Conservation (phyloP, 1,139 yeast species). For the Taphrina betulina region DNA sequence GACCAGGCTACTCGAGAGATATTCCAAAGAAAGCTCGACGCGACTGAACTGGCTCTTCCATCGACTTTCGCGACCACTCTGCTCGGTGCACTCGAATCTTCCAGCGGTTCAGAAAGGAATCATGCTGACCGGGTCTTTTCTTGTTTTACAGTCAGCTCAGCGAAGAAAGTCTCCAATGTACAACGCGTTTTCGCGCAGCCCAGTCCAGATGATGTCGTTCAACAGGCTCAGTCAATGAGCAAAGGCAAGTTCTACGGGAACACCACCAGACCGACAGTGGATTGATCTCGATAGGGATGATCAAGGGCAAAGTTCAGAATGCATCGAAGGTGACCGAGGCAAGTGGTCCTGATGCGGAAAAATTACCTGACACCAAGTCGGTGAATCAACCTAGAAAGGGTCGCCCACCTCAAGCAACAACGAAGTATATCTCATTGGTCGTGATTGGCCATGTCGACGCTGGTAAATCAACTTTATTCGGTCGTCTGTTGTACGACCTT, state of each 20-base stretch:
- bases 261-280: not conserved
- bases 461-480: constrained; percentile 94
- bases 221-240: constrained; percentile 38
- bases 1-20: too few species aligned
- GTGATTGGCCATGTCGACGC: constrained; percentile 98
- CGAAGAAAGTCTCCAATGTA: constrained; percentile 53
- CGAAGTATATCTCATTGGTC: constrained; percentile 56
- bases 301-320: not conserved
- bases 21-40: too few species aligned
- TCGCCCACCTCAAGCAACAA: constrained; percentile 44
- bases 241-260: constrained; percentile 9
- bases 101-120: not conserved
- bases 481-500: constrained; percentile 75
- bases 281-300: not conserved
- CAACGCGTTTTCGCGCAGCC: constrained; percentile 54
- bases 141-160: constrained; percentile 42
- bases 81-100: constrained; percentile 19
- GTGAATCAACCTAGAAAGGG: constrained; percentile 52
- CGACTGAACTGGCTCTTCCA: constrained; percentile 49
- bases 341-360: too few species aligned
- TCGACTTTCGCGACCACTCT: constrained; percentile 36
- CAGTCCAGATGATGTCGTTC: constrained; percentile 78
- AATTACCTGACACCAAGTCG: too few species aligned
- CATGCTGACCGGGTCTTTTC: constrained; percentile 37
- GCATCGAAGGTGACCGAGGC: too few species aligned